Evolutionary conservation across 2,329 filamentous ascomycete species (phyloP), one percentile per base, ranked within the genome.

Genomic region (Parasarocladium wereldwijsianum): DNA sequence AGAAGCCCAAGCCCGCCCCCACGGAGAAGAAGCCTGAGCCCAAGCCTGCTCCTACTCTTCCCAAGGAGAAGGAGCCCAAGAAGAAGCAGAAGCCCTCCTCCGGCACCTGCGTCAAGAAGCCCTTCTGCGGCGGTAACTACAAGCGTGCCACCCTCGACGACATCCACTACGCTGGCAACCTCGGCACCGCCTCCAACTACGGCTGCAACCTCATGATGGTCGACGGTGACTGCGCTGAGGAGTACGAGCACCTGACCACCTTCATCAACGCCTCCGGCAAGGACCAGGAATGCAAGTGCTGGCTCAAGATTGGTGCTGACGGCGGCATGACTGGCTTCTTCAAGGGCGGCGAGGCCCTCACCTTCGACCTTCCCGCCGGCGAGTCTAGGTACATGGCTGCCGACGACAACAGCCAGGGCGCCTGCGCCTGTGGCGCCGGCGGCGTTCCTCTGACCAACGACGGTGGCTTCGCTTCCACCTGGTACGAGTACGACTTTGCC

Each of bases 151-250:
- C 62, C 33, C 11, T 40, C 22, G 51, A 49, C 33, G 43, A 68
- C 38, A 63, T 68, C 38, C 47, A 50, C 32, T 60, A 61, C 47
- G 42, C 39, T 4, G 64, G 64, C 40, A 68, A 69, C 54, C 46
- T 46, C 10, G 64, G 64, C 34, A 42, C 43, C 29, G 2, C 34
- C 7, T 41, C 37, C 32, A n/a, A 49, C 35, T 67, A 56, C 45
- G 63, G 62, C 43, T 65, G 62, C 60, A 69, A 69, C 59, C 47
- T 66, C 29, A 59, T 62, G 58, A 36, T 52, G 18, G 44, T 68
- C 34, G 40, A 50, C 38, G 41, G 39, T 34, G 36, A 38, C 27
- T 43, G 55, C 28, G 48, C 47, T 36, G 28, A 41, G 35, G 31
- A 54, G 37, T 68, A 66, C 52, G 36, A 58, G 31, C 63, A 66